phyloP scores from a whole-genome alignment of 306 rosid species.

The Quercus agrifolia region DNA sequence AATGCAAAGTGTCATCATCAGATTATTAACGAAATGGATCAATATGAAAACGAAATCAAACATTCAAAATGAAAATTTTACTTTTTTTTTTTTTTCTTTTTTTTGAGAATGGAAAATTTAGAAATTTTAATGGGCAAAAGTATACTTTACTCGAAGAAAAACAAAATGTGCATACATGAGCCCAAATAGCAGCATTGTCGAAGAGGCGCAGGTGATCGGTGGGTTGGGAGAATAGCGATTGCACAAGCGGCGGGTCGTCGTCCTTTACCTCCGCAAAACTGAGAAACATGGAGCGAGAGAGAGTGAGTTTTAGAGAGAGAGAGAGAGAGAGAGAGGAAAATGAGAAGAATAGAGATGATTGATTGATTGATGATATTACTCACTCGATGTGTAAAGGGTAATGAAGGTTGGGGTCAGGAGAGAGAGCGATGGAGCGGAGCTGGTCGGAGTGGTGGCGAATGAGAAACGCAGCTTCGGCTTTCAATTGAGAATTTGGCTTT shows the following conservation, averaged over 20 bases:
- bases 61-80: no score
- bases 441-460: conserved; percentile 43
- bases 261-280: conserved; percentile 80
- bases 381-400: conserved; percentile 51
- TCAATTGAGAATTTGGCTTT: conserved; percentile 5
- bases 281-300: neutral
- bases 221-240: conserved; percentile 60
- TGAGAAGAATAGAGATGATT: neutral
- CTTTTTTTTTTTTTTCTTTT: no score
- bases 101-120: no score
- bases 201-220: conserved; percentile 49
- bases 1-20: no score
- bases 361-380: conserved; percentile 26
- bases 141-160: no score
- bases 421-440: conserved; percentile 55
- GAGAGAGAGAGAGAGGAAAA: neutral
- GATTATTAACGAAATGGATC: no score
- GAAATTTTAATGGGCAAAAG: no score
- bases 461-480: conserved; percentile 53
- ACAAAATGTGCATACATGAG: conserved; percentile 37
- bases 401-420: conserved; percentile 64
- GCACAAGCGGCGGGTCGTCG: conserved; percentile 52
- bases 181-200: conserved; percentile 75
- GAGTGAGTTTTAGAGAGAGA: neutral
- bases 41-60: no score